Evolutionary conservation across 192 early-diverging fungal genomes (phyloP).

Genomic region (Endogone sp.): DNA sequence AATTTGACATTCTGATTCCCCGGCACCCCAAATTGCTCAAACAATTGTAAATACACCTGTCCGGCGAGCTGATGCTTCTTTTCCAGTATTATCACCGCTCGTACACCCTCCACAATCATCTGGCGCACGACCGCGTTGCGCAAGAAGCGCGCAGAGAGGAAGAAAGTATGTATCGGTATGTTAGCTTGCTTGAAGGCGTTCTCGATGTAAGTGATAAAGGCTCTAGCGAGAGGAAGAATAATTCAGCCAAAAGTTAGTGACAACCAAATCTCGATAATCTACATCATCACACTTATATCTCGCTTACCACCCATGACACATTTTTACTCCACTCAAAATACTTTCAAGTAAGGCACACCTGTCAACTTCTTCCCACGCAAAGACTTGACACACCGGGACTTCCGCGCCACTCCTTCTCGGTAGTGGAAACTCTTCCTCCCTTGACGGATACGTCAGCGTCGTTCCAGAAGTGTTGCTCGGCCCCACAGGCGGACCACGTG

Average conservation of each 20-base stretch:
- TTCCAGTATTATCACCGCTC: slow-evolving; percentile 19
- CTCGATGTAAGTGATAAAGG: slow-evolving; percentile 19
- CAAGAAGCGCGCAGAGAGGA: slow-evolving; percentile 9
- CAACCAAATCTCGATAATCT: no score
- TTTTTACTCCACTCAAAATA: no score
- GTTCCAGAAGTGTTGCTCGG: no score
- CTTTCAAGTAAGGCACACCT: slow-evolving; percentile 7
- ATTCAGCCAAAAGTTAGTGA: not conserved
- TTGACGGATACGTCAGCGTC: no score
- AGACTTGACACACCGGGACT: slow-evolving; percentile 23
- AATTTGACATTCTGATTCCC: slow-evolving; percentile 23
- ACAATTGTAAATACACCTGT: slow-evolving; percentile 19
- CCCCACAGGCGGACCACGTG: no score
- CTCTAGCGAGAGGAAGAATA: slow-evolving; percentile 7
- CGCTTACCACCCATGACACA: no score
- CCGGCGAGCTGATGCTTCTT: slow-evolving; percentile 7
- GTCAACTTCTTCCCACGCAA: slow-evolving; percentile 20
- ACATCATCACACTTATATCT: no score
- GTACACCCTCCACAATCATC: slow-evolving; percentile 26
- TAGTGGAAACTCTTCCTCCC: slow-evolving; percentile 21
- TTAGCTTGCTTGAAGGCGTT: slow-evolving; percentile 15
- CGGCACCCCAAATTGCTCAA: slow-evolving; percentile 11
- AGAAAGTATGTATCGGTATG: slow-evolving; percentile 15
- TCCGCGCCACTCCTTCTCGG: slow-evolving; percentile 19
- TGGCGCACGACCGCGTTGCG: slow-evolving; percentile 22